These are phyloP conservation scores for Toxicodendron radicans DNA, from an alignment of 345 rosid genomes.

Conservation along the genomic window DNA sequence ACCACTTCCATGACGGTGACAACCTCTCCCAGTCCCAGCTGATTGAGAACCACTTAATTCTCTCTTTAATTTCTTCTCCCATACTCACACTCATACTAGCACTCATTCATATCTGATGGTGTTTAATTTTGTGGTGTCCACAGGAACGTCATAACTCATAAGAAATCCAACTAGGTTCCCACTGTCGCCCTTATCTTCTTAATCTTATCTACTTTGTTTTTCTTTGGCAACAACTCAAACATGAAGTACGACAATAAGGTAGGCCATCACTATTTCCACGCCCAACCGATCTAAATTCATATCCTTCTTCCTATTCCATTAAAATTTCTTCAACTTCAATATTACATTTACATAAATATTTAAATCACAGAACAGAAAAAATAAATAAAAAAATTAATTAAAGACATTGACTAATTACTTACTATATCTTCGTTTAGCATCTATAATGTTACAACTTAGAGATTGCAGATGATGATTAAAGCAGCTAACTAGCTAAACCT, in stretches of 20 bases:
- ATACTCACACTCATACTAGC: neutral
- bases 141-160: conserved; percentile 16
- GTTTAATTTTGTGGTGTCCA: conserved; percentile 31
- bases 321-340: neutral
- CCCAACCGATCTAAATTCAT: too few species aligned
- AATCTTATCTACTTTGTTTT: conserved; percentile 30
- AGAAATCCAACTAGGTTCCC: conserved; percentile 1
- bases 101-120: too few species aligned
- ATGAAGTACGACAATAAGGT: neutral
- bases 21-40: conserved; percentile 10
- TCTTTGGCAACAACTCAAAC: conserved; percentile 10
- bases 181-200: conserved; percentile 32
- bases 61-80: neutral
- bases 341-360: neutral
- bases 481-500: neutral
- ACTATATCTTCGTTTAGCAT: neutral
- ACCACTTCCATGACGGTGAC: conserved; percentile 41
- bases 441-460: conserved; percentile 13
- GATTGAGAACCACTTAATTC: conserved; percentile 23
- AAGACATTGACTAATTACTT: conserved; percentile 12
- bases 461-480: neutral
- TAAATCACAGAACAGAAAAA: neutral
- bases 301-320: conserved; percentile 14
- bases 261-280: conserved; percentile 17
- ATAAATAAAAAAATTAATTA: neutral